These are phyloP conservation scores for Aspergillus viridinutans DNA, from an alignment of 2,329 filamentous ascomycete genomes.

Conservation along the genomic window DNA sequence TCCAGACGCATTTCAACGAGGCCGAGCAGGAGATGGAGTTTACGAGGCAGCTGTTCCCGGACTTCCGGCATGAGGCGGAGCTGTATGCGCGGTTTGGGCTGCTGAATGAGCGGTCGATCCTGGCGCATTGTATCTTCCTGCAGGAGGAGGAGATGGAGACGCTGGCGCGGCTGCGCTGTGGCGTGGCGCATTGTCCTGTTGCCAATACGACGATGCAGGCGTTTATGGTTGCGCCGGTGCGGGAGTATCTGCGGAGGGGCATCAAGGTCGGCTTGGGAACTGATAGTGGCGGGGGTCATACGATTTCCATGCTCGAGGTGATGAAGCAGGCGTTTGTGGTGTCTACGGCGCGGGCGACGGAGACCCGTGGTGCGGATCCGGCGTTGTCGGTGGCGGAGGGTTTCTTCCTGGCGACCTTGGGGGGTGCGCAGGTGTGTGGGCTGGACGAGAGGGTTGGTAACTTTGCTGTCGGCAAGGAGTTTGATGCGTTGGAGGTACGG, in stretches of 20 bases:
- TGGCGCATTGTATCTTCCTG: slow-evolving; percentile 65
- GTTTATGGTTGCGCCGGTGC: slow-evolving; percentile 56
- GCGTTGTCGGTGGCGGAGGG: slow-evolving; percentile 49
- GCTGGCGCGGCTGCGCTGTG: slow-evolving; percentile 49
- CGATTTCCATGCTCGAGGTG: slow-evolving; percentile 49
- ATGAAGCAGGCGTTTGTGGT: slow-evolving; percentile 52
- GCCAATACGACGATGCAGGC: slow-evolving; percentile 59
- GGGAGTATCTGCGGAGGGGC: slow-evolving; percentile 53
- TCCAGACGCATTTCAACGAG: slow-evolving; percentile 67
- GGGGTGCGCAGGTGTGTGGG: slow-evolving; percentile 57
- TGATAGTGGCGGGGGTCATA: slow-evolving; percentile 61
- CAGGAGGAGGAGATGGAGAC: slow-evolving; percentile 52
- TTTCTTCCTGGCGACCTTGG: slow-evolving; percentile 59
- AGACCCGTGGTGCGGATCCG: slow-evolving; percentile 38
- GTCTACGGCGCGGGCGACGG: slow-evolving; percentile 33
- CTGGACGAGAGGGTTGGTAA: slow-evolving; percentile 53
- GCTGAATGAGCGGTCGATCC: slow-evolving; percentile 53
- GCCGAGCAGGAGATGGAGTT: slow-evolving; percentile 56
- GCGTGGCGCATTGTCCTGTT: slow-evolving; percentile 61
- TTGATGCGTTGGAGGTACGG: slow-evolving; percentile 55
- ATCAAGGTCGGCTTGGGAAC: slow-evolving; percentile 66
- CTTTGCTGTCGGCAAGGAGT: slow-evolving; percentile 58
- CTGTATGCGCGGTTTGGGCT: slow-evolving; percentile 56
- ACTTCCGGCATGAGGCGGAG: slow-evolving; percentile 55
- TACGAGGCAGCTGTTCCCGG: slow-evolving; percentile 54